These are phyloP conservation scores for Piper betle DNA, from an alignment of 164 flowering plant species.

Conservation along the genomic window DNA sequence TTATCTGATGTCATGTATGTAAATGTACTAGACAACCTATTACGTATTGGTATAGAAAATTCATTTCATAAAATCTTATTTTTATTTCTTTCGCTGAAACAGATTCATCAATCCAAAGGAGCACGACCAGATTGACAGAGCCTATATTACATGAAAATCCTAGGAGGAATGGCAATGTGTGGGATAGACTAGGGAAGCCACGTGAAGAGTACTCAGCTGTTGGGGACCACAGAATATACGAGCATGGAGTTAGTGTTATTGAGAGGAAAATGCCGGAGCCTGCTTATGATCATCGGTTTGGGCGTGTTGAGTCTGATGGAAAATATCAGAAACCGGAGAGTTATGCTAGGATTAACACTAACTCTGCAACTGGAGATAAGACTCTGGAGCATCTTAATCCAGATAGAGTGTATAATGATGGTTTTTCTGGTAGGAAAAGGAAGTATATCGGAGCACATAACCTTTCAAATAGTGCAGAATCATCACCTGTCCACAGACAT, in stretches of 20 bases:
- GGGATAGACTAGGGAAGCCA: conserved; percentile 40
- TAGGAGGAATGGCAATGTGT: conserved; percentile 24
- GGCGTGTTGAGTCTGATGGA: conserved; percentile 5
- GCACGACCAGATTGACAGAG: conserved; percentile 6
- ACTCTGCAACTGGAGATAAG: neutral
- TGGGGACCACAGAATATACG: conserved; percentile 1
- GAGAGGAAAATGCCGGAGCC: conserved; percentile 5
- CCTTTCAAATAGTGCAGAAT: conserved; percentile 5
- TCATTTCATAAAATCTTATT: too few relatives aligned
- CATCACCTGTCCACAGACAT: conserved; percentile 1
- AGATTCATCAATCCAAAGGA: conserved; percentile 2
- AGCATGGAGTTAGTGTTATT: neutral
- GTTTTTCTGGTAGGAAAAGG: conserved; percentile 15
- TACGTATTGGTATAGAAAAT: neutral
- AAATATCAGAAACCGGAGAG: neutral
- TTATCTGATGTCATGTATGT: neutral
- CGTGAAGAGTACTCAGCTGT: conserved; percentile 3
- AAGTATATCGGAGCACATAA: conserved; percentile 13
- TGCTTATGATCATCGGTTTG: conserved; percentile 4
- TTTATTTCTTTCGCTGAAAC: neutral
- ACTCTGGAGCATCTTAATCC: neutral
- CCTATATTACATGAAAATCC: conserved; percentile 4
- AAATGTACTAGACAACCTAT: neutral
- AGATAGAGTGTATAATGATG: conserved; percentile 5
- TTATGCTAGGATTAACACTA: neutral